phyloP scores from a whole-genome alignment of 2,329 filamentous ascomycete species.

The Penicillium sp. region DNA sequence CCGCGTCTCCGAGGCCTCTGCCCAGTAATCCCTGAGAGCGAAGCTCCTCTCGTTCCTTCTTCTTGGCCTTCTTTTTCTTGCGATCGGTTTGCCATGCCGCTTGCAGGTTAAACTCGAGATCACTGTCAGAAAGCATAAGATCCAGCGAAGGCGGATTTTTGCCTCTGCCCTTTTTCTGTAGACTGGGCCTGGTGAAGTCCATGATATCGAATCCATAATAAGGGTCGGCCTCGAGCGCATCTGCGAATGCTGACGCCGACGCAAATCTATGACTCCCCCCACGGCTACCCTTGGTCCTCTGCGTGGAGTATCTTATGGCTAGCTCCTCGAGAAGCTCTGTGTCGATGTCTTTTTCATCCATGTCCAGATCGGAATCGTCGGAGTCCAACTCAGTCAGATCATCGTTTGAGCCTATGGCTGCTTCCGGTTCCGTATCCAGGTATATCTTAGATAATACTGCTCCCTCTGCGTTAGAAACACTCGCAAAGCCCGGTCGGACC shows the following conservation, averaged over 20 bases:
- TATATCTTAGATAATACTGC: slow-evolving; percentile 18
- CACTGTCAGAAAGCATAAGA: slow-evolving; percentile 60
- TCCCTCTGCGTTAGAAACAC: slow-evolving; percentile 4
- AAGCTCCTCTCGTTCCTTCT: slow-evolving; percentile 63
- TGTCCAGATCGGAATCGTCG: slow-evolving; percentile 7
- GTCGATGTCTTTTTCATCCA: slow-evolving; percentile 9
- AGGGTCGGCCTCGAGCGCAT: slow-evolving; percentile 54
- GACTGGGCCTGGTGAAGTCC: slow-evolving; percentile 69
- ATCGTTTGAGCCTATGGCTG: slow-evolving; percentile 8
- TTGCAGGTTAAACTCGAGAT: slow-evolving; percentile 58
- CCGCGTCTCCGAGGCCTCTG: slow-evolving; percentile 49
- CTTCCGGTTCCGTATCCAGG: slow-evolving; percentile 11
- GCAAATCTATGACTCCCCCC: slow-evolving; percentile 41
- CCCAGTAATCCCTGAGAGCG: slow-evolving; percentile 63
- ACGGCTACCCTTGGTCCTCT: slow-evolving; percentile 47
- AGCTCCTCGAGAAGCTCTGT: slow-evolving; percentile 49
- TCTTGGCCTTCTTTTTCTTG: slow-evolving; percentile 64
- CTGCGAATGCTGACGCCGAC: slow-evolving; percentile 53
- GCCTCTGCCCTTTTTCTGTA: slow-evolving; percentile 62
- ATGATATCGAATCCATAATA: slow-evolving; percentile 75
- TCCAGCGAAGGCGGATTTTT: slow-evolving; percentile 47
- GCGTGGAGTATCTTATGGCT: slow-evolving; percentile 30
- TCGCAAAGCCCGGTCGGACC: not conserved
- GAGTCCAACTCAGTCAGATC: slow-evolving; percentile 8
- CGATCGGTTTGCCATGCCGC: slow-evolving; percentile 63